Evolutionary conservation across 441 rosid species (phyloP).

Genomic region (Pelargonium myrrhifolium): DNA sequence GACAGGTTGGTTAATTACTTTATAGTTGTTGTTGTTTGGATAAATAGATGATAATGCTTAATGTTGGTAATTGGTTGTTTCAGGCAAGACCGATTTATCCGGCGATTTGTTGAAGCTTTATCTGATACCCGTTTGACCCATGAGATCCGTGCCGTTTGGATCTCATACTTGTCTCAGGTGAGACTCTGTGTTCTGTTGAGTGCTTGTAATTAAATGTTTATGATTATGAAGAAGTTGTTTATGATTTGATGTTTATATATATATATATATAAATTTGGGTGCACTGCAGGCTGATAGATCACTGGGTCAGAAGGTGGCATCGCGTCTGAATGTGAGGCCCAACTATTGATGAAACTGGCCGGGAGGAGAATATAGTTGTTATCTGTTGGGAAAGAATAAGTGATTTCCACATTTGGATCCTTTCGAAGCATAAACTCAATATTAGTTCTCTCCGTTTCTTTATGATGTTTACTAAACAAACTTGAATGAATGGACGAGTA

Average conservation of each 20-base stretch:
- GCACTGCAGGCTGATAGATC: not conserved
- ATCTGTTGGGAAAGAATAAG: not conserved
- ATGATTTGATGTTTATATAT: not conserved
- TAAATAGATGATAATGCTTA: no score
- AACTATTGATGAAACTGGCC: not conserved
- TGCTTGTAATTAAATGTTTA: not conserved
- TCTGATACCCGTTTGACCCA: slow-evolving; percentile 70
- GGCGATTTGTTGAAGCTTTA: slow-evolving; percentile 66
- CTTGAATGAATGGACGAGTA: no score
- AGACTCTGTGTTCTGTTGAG: no score
- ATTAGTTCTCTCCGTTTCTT: no score
- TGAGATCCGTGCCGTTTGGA: slow-evolving; percentile 77
- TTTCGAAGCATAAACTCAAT: not conserved
- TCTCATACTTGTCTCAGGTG: slow-evolving; percentile 33
- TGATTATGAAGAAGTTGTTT: not conserved
- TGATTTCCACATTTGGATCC: not conserved
- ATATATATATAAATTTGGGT: no score
- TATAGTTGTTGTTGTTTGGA: no score
- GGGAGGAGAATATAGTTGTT: no score
- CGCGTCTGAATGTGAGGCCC: not conserved
- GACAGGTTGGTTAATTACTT: no score
- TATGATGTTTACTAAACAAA: no score
- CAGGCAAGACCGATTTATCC: slow-evolving; percentile 76
- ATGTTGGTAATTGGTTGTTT: slow-evolving; percentile 5
- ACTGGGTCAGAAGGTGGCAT: not conserved